Evolutionary conservation across 1,284 basidiomycete species (phyloP).

Genomic region (Anthracocystis setariae): DNA sequence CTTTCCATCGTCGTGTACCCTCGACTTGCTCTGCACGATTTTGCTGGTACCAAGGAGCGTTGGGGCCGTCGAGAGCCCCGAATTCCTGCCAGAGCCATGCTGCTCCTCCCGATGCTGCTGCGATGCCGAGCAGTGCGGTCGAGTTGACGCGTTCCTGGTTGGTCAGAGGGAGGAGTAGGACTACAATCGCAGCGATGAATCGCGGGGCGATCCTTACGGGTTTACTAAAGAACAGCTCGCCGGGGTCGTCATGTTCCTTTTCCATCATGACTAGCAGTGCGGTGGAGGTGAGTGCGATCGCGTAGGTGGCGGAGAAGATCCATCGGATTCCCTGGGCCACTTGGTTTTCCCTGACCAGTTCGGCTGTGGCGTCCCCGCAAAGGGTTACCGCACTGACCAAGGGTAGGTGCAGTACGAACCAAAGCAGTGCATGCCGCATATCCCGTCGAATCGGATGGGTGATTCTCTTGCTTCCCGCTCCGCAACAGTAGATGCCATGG

Average conservation of each 20-base stretch:
- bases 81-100: slow-evolving; percentile 54
- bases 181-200: slow-evolving; percentile 42
- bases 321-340: slow-evolving; percentile 48
- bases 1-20: slow-evolving; percentile 33
- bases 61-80: slow-evolving; percentile 54
- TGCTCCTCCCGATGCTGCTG: slow-evolving; percentile 28
- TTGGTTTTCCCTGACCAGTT: slow-evolving; percentile 49
- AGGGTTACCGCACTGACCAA: slow-evolving; percentile 54
- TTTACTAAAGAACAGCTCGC: slow-evolving; percentile 53
- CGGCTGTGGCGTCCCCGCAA: slow-evolving; percentile 56
- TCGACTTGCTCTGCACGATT: neutral
- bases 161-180: slow-evolving; percentile 50
- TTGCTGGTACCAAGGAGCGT: slow-evolving; percentile 42
- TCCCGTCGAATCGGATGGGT: slow-evolving; percentile 46
- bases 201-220: slow-evolving; percentile 40
- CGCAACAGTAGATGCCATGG: slow-evolving; percentile 49
- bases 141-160: slow-evolving; percentile 35
- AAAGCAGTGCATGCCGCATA: slow-evolving; percentile 33
- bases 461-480: slow-evolving; percentile 37
- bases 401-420: slow-evolving; percentile 51
- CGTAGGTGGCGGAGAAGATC: slow-evolving; percentile 50
- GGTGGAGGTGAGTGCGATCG: slow-evolving; percentile 49
- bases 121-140: slow-evolving; percentile 43
- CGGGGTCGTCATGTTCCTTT: slow-evolving; percentile 42
- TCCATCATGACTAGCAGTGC: slow-evolving; percentile 52